Evolutionary conservation across 306 rosid species (phyloP).

Genomic region (Malus sieversii): DNA sequence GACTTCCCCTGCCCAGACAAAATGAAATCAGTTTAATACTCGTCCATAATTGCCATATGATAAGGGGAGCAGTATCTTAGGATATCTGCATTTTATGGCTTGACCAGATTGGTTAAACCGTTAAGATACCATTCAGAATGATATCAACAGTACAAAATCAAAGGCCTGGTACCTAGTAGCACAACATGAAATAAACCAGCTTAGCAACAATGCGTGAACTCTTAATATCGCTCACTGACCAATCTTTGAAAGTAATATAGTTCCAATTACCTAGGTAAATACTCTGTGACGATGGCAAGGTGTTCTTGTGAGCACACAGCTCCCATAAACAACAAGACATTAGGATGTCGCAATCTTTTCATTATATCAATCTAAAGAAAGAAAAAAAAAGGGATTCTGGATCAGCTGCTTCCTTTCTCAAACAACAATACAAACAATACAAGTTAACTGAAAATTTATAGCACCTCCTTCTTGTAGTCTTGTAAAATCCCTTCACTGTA

Average conservation of each 20-base stretch:
- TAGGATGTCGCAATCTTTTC: constrained; percentile 83
- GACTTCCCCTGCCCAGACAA: constrained; percentile 60
- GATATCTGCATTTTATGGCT: background rate
- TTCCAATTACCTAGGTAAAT: constrained; percentile 55
- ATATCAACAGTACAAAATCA: background rate
- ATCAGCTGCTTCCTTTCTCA: constrained; percentile 16
- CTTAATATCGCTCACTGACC: background rate
- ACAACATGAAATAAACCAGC: background rate
- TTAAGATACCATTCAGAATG: background rate
- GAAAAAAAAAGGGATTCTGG: constrained; percentile 10
- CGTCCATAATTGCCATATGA: background rate
- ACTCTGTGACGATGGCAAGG: constrained; percentile 70
- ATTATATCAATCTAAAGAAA: constrained; percentile 61
- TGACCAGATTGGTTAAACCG: background rate
- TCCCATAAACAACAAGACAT: constrained; percentile 79
- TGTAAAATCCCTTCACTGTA: constrained; percentile 38
- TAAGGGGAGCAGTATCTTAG: background rate
- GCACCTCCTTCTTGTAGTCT: constrained; percentile 63
- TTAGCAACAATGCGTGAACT: background rate
- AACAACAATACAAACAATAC: background rate
- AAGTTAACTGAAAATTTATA: background rate
- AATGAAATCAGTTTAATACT: constrained; percentile 11
- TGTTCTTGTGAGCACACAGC: constrained; percentile 59
- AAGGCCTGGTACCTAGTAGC: background rate
- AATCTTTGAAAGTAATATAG: background rate